Conservation (phyloP, 2,329 filamentous ascomycete species). For the Xylaria sp. region DNA sequence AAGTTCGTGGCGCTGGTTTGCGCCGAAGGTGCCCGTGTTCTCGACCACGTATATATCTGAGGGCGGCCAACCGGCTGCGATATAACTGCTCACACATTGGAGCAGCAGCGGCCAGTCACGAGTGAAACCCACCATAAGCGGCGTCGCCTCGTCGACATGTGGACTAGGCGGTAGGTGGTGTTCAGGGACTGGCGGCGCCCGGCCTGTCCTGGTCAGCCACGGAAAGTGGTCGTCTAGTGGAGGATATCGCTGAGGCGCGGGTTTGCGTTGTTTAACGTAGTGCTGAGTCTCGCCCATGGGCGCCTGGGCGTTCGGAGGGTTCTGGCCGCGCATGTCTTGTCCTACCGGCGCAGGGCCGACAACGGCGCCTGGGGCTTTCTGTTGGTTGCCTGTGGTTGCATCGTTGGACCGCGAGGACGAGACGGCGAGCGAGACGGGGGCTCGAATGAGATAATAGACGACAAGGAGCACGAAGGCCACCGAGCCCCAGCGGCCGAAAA, state of each 20-base stretch:
- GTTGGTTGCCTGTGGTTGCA: conserved; percentile 10
- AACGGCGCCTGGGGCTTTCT: conserved; percentile 3
- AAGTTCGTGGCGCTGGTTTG: conserved; percentile 51
- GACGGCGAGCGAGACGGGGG: conserved; percentile 33
- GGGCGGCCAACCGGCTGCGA: conserved; percentile 60
- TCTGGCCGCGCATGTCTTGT: conserved; percentile 31
- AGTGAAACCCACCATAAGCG: conserved; percentile 58
- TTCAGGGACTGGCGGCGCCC: conserved; percentile 38
- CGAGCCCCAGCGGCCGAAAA: conserved; percentile 40
- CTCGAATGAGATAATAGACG: conserved; percentile 41
- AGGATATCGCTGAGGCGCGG: conserved; percentile 33
- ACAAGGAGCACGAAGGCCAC: conserved; percentile 41
- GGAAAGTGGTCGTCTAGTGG: conserved; percentile 48
- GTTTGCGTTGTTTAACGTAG: conserved; percentile 43
- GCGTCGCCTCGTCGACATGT: conserved; percentile 45
- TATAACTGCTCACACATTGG: conserved; percentile 58
- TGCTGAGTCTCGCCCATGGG: conserved; percentile 24
- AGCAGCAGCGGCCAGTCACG: conserved; percentile 57
- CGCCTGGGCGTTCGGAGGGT: conserved; percentile 30
- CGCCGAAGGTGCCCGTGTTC: conserved; percentile 58
- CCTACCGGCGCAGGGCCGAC: conserved; percentile 28
- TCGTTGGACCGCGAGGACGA: conserved; percentile 23
- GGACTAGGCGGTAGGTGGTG: conserved; percentile 43
- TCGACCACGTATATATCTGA: conserved; percentile 60
- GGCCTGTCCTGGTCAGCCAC: conserved; percentile 40